Evolutionary conservation across 805 yeast species (phyloP).

Genomic region (Cyberlindnera euphorbiiphila): DNA sequence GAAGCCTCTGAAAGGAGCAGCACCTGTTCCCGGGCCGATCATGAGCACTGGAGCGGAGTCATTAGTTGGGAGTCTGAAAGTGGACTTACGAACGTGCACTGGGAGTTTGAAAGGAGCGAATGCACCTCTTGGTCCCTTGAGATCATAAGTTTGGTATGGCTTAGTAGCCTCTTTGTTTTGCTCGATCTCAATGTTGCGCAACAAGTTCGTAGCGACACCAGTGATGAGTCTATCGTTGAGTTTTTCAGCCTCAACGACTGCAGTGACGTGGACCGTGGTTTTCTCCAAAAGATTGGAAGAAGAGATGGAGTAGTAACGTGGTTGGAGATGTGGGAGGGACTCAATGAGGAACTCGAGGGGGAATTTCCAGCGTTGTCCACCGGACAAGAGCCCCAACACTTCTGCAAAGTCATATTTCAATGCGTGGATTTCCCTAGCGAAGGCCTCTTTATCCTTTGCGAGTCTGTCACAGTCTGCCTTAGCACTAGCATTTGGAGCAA

Average conservation of each 20-base stretch:
- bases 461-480: slow-evolving; percentile 41
- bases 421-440: slow-evolving; percentile 59
- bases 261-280: slow-evolving; percentile 75
- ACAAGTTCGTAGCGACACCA: slow-evolving; percentile 90
- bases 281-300: slow-evolving; percentile 81
- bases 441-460: slow-evolving; percentile 63
- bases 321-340: slow-evolving; percentile 75
- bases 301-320: slow-evolving; percentile 94
- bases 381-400: slow-evolving; percentile 57
- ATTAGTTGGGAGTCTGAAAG: slow-evolving; percentile 88
- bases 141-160: slow-evolving; percentile 57
- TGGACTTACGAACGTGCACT: slow-evolving; percentile 90
- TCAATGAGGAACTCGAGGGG: slow-evolving; percentile 87
- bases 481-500: slow-evolving; percentile 66
- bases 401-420: slow-evolving; percentile 73
- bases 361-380: slow-evolving; percentile 69
- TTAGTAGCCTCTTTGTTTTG: slow-evolving; percentile 46
- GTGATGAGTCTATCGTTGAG: slow-evolving; percentile 31
- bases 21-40: slow-evolving; percentile 99
- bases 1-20: slow-evolving; percentile 97
- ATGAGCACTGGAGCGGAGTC: slow-evolving; percentile 80
- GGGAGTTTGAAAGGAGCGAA: slow-evolving; percentile 58
- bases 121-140: slow-evolving; percentile 79
- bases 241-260: slow-evolving; percentile 68
- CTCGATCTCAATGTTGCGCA: slow-evolving; percentile 62